Evolutionary conservation across 495 filamentous ascomycete genomes (phyloP).

Genomic region (Aspergillus sclerotiicarbonarius): DNA sequence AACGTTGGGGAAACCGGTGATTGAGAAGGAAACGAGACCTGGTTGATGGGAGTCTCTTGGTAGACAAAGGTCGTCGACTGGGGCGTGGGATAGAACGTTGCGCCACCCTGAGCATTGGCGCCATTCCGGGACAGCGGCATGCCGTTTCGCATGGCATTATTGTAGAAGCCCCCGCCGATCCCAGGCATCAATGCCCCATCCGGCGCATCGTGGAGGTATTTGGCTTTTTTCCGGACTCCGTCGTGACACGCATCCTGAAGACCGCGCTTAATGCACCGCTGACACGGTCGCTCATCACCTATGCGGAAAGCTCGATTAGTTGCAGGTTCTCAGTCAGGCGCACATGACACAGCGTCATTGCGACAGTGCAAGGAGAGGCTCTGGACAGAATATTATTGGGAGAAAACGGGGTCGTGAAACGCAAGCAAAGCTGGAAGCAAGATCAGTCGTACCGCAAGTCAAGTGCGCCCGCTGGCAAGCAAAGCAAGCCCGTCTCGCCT

Average conservation of each 20-base stretch:
- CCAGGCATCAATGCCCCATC: conserved; percentile 69
- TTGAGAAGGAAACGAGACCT: conserved; percentile 59
- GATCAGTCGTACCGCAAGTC: conserved; percentile 79
- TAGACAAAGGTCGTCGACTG: conserved; percentile 42
- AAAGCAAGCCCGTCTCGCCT: conserved; percentile 91
- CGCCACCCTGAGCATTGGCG: conserved; percentile 26
- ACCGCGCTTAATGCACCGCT: conserved; percentile 89
- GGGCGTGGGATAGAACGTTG: conserved; percentile 36
- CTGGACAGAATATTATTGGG: background rate
- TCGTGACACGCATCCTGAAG: conserved; percentile 90
- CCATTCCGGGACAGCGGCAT: conserved; percentile 35
- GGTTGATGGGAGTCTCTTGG: conserved; percentile 38
- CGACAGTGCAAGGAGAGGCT: background rate
- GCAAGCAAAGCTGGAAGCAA: conserved; percentile 14
- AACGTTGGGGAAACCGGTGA: conserved; percentile 71
- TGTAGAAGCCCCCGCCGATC: conserved; percentile 48
- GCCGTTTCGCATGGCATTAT: conserved; percentile 31
- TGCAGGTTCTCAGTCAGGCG: background rate
- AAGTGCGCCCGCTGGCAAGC: conserved; percentile 96
- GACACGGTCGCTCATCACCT: conserved; percentile 88
- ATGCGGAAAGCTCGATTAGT: conserved; percentile 22
- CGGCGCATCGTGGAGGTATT: conserved; percentile 96
- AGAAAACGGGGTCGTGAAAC: conserved; percentile 2
- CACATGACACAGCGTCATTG: background rate
- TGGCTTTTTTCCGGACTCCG: conserved; percentile 96